Base-by-base conservation (phyloP, 768 basidiomycete genomes). In the Floccularia luteovirens region DNA sequence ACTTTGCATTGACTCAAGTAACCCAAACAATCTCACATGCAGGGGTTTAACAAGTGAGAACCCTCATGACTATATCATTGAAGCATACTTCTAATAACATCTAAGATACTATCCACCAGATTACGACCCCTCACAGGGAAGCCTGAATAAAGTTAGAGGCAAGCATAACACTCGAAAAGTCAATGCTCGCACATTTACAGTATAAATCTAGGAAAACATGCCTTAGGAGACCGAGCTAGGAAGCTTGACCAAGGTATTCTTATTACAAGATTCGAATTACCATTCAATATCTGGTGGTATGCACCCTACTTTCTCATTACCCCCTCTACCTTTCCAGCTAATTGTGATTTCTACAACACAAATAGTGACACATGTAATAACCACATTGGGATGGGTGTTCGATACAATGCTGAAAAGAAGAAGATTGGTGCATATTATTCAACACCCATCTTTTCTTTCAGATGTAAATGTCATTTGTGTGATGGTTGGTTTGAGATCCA, bases 381-480 rank as follows among this genome's bases (percentile, higher is more conserved):
- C 50, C 96, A 98, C 64, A 90, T 99, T 37, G 96, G 96, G 8
- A 96, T 96, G 78, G 96, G 96, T 17, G 96, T 99, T 1, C 87
- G 96, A n/a, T 99, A 97, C 69, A 99, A 99, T 49, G 96, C 96
- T 0, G 93, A 98, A 62, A 99, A 99, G 77, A 86, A 86, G 68
- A 97, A 94, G 61, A 76, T 97, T 24, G 96, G 96, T 11, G 79
- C 76, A 43, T 99, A 99, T 62, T 91, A 85, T 56, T 89, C 90
- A 4, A 97, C 93, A 0, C 88, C 92, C 7, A 97, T 99, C 40
- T 98, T 69, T 56, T 87, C 83, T 4, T 99, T 99, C 59, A 75
- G 92, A 33, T 98, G 96, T 63, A 99, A 99, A 74, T 99, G 94
- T 54, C 93, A 97, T 59, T 64, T 97, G 1, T 98, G 96, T 55